Base-by-base conservation (phyloP, 2,329 filamentous ascomycete species). In the Venturia aucupariae region DNA sequence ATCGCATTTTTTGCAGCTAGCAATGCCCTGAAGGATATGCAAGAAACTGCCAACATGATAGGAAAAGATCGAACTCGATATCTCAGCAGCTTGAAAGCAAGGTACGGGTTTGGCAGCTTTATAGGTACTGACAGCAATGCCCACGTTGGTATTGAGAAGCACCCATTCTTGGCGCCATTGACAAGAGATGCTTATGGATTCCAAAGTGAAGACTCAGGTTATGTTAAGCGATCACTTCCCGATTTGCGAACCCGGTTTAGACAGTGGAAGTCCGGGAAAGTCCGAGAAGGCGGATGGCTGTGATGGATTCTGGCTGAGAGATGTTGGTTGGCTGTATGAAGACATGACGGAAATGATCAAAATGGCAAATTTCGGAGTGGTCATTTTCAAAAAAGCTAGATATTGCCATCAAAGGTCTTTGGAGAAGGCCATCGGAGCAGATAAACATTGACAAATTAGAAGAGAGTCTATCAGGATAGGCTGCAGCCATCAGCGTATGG, bases 81-180 rank as follows among this genome's bases (percentile, higher is more conserved):
- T n/a, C n/a, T n/a, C n/a, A n/a, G n/a, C n/a, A n/a, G n/a, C n/a
- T n/a, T n/a, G n/a, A n/a, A n/a, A n/a, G n/a, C n/a, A n/a, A n/a
- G n/a, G n/a, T 81, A 80, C 63, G 80, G 79, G 0, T 86, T 81
- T 67, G 83, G 84, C 0, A 74, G 73, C 0, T 86, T 77, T 63
- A 63, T 82, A 1, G 82, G 81, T 0, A 68, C 67, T 0, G 82
- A 85, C 67, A 79, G 80, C 0, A 73, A 73, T 8, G 70, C 73
- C 0, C 80, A 84, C 64, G 66, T 82, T 0, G 84, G 84, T 0
- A 80, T 86, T 54, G 83, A 86, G 41, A 70, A 75, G 30, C 74
- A 78, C 30, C 78, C 79, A 0, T 77, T 78, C 62, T 76, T 82
- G 0, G 73, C 75, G 3, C 69, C 70, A 0, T 44, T 74, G 24